phyloP scores from a whole-genome alignment of 2,329 filamentous ascomycete species.

The Blastomyces parvus region DNA sequence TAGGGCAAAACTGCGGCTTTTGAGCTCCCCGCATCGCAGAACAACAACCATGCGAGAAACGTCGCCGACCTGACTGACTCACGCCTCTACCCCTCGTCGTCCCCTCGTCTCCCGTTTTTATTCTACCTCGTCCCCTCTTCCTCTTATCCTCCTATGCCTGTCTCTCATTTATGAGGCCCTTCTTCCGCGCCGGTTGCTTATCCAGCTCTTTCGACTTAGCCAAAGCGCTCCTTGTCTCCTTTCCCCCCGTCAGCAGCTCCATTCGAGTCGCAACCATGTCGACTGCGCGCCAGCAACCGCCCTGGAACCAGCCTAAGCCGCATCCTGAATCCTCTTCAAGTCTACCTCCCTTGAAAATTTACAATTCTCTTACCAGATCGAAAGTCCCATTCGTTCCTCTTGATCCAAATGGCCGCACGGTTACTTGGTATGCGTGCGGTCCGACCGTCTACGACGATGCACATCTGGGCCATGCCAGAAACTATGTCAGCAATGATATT shows the following conservation, averaged over 20 bases:
- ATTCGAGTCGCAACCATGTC: constrained; percentile 16
- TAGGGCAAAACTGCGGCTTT: background rate
- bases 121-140: background rate
- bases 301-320: constrained; percentile 34
- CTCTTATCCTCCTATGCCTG: background rate
- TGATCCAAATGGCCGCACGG: constrained; percentile 55
- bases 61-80: background rate
- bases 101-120: background rate
- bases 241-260: background rate
- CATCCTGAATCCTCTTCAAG: constrained; percentile 24
- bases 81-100: background rate
- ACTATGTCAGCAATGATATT: constrained; percentile 86
- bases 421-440: constrained; percentile 84
- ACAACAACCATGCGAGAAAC: background rate
- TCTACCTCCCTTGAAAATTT: constrained; percentile 57
- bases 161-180: constrained; percentile 10
- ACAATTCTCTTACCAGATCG: constrained; percentile 67
- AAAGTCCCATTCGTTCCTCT: constrained; percentile 68
- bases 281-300: constrained; percentile 35
- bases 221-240: constrained; percentile 4
- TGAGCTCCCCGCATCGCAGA: background rate
- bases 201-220: constrained; percentile 6
- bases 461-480: constrained; percentile 74
- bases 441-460: constrained; percentile 77
- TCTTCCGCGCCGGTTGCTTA: constrained; percentile 2